Base-by-base conservation (phyloP, 345 rosid species). In the Citrus maxima region DNA sequence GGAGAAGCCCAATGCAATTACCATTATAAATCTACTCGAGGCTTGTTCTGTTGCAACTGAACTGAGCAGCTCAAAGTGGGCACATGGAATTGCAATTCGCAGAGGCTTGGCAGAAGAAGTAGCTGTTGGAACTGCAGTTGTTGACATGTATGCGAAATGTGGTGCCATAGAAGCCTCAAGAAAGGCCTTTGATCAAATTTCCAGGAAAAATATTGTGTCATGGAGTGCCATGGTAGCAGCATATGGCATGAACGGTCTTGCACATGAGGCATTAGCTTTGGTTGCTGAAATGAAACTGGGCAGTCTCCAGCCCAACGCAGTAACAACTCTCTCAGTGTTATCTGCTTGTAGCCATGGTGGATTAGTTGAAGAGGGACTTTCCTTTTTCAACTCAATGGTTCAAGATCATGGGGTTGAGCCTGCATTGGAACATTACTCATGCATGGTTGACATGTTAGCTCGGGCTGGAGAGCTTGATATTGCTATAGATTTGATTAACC, bases 261-360 rank as follows among this genome's bases (percentile, higher is more conserved):
- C 95, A 0, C 76, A 22, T 13, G 90, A 86, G 83, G 95, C 95
- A 75, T 78, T 90, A 67, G 86, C 85, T 75, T 67, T 81, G 60
- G 74, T 89, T 32, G 63, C 83, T 13, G 85, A 89, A 78, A 89
- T 93, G 97, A 88, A 82, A 79, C 72, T 22, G 76, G 66, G 82
- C n/a, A 90, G 88, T 34, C 21, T 86, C 51, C 83, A 72, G 74
- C 94, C 93, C 34, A 92, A 90, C 46, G 59, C 76, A 2, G 85
- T 91, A 61, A 91, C 97, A 25, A 73, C 84, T 77, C 92, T 94
- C 2, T 87, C 95, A 10, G 87, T 78, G 64, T 85, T 94, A 24
- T 85, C 95, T 35, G 97, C 97, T 14, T 94, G 93, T 77, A 90
- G 89, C 74, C 97, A 94, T 66, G 89, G 92, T 0, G 97, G 98